Percentiles rank a stretch among this genome's conserved stretches.
Conservation (phyloP, 2,329 filamentous ascomycete species). For the Exophiala alcalophila region DNA sequence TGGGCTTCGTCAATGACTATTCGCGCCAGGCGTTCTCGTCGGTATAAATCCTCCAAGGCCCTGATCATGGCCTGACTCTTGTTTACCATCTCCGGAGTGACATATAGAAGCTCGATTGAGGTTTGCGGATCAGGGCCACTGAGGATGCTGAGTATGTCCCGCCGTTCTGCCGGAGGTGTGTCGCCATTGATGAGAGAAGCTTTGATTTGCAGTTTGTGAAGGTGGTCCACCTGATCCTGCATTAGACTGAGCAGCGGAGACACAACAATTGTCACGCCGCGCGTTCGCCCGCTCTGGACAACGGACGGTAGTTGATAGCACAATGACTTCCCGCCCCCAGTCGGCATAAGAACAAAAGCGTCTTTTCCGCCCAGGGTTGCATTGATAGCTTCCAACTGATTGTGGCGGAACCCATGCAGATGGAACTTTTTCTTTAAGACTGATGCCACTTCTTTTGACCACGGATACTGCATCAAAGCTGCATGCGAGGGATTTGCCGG, state of each 20-base stretch:
- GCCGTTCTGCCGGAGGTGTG: slow-evolving; percentile 60
- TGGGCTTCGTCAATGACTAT: slow-evolving; percentile 99
- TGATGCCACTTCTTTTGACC: slow-evolving; percentile 80
- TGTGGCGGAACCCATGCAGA: slow-evolving; percentile 80
- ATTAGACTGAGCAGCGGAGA: slow-evolving; percentile 92
- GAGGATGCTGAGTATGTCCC: slow-evolving; percentile 64
- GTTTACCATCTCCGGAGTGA: slow-evolving; percentile 94
- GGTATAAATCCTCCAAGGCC: slow-evolving; percentile 66
- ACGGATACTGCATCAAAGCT: slow-evolving; percentile 62
- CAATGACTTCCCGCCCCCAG: slow-evolving; percentile 91
- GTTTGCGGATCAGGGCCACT: slow-evolving; percentile 65
- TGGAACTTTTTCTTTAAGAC: slow-evolving; percentile 81
- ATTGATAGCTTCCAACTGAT: slow-evolving; percentile 95
- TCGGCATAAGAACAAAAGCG: slow-evolving; percentile 95
- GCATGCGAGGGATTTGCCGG: slow-evolving; percentile 28
- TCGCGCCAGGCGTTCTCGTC: slow-evolving; percentile 70
- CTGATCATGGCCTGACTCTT: slow-evolving; percentile 70
- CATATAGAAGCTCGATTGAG: slow-evolving; percentile 81
- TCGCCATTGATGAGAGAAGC: slow-evolving; percentile 82
- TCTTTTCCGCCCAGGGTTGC: slow-evolving; percentile 83
- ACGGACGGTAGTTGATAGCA: slow-evolving; percentile 95
- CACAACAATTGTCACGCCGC: slow-evolving; percentile 88
- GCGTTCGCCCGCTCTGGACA: slow-evolving; percentile 73
- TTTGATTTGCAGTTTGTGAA: slow-evolving; percentile 70
- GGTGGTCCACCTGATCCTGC: slow-evolving; percentile 91